Conservation (phyloP, 192 early-diverging fungal species). For the Kappamyces sp. region DNA sequence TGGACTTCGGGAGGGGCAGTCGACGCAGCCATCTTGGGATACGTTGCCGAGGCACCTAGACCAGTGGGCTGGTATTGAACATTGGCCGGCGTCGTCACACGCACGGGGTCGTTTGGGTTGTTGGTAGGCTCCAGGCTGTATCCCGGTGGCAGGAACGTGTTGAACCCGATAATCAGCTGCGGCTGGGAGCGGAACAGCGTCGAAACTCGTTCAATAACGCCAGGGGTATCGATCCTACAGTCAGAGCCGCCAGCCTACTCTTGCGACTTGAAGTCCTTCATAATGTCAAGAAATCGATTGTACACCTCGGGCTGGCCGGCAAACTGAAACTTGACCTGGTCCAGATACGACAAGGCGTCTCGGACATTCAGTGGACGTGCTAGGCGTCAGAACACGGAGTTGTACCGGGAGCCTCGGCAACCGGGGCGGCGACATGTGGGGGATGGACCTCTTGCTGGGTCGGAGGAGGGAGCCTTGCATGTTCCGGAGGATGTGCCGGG, state of each 20-base stretch:
- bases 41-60: too few relatives aligned
- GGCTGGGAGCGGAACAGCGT: slow-evolving; percentile 89
- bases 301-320: slow-evolving; percentile 91
- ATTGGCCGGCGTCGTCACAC: slow-evolving; percentile 76
- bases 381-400: slow-evolving; percentile 8
- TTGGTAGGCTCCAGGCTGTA: slow-evolving; percentile 89
- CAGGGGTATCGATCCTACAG: slow-evolving; percentile 85
- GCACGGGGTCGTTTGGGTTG: slow-evolving; percentile 72
- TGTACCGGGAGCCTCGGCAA: too few relatives aligned
- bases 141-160: slow-evolving; percentile 97
- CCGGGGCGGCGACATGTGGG: too few relatives aligned
- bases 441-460: too few relatives aligned
- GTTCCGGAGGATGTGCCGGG: too few relatives aligned
- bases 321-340: slow-evolving; percentile 92
- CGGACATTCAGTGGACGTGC: slow-evolving; percentile 71
- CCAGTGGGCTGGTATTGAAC: too few relatives aligned
- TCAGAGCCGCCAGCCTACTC: slow-evolving; percentile 46
- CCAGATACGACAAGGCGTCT: slow-evolving; percentile 93
- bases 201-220: slow-evolving; percentile 95
- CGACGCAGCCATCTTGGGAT: too few relatives aligned
- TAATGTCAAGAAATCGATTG: slow-evolving; percentile 96
- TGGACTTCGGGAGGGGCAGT: too few relatives aligned
- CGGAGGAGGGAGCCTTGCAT: too few relatives aligned
- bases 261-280: slow-evolving; percentile 99
- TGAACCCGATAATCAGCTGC: slow-evolving; percentile 90